Conservation (phyloP, 148 eudicot species). For the Chenopodium berlandieri region DNA sequence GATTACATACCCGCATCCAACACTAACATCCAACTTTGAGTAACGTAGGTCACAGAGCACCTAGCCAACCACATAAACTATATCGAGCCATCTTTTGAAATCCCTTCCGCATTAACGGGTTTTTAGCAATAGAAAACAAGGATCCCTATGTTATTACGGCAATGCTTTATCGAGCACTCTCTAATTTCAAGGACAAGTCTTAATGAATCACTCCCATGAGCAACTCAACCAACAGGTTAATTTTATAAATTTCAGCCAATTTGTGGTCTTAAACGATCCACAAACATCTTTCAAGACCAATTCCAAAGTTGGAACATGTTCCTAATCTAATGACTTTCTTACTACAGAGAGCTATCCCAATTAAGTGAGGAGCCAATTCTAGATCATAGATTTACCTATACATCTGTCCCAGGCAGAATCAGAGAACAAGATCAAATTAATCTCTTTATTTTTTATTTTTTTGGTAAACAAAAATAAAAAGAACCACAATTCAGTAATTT, state of each 20-base stretch:
- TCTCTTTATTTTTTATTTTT: background rate
- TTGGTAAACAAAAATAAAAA: too few relatives aligned
- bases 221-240: background rate
- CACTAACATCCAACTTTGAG: background rate
- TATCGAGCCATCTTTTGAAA: background rate
- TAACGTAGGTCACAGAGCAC: background rate
- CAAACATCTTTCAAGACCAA: background rate
- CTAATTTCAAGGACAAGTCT: background rate
- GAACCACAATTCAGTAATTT: too few relatives aligned
- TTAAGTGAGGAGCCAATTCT: background rate
- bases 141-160: background rate
- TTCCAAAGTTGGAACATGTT: too few relatives aligned
- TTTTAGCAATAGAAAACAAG: background rate
- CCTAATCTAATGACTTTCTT: background rate
- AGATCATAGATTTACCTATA: too few relatives aligned
- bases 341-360: background rate
- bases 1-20: background rate
- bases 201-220: background rate
- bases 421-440: background rate
- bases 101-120: background rate
- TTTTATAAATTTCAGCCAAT: background rate
- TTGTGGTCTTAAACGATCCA: background rate
- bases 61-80: background rate
- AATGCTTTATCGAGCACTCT: background rate
- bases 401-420: background rate